These are phyloP conservation scores for Colletotrichum sp. DNA, from an alignment of 2,329 filamentous ascomycete species.

Conservation along the genomic window DNA sequence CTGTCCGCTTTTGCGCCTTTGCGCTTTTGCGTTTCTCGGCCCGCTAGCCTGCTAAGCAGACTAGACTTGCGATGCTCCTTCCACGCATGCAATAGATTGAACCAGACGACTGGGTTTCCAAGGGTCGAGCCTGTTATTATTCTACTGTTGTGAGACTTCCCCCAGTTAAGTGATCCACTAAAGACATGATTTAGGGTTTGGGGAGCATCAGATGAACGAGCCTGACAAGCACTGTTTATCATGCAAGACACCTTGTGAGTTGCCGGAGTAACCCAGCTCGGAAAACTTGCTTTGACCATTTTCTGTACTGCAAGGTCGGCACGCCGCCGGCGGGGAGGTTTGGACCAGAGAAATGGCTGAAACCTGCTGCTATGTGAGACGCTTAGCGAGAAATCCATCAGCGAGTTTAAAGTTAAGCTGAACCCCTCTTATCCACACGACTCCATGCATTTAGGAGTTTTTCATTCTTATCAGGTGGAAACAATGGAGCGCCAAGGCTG, in stretches of 20 bases:
- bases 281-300: neutral
- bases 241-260: neutral
- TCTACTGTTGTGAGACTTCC: neutral
- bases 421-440: neutral
- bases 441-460: neutral
- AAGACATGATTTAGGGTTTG: neutral
- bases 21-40: neutral
- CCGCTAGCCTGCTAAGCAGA: neutral
- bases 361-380: neutral
- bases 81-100: neutral
- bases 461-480: neutral
- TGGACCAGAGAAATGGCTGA: neutral
- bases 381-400: neutral
- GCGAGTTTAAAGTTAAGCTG: neutral
- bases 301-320: neutral
- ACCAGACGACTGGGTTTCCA: neutral
- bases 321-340: neutral
- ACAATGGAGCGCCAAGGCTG: neutral
- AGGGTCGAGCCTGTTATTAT: neutral
- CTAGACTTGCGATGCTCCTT: neutral
- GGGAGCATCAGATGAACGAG: constrained; percentile 10
- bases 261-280: neutral
- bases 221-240: neutral
- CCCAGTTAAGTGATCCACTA: neutral
- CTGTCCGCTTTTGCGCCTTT: neutral